Evolutionary conservation across 768 basidiomycete species (phyloP).

Genomic region (Podaxis rugospora): DNA sequence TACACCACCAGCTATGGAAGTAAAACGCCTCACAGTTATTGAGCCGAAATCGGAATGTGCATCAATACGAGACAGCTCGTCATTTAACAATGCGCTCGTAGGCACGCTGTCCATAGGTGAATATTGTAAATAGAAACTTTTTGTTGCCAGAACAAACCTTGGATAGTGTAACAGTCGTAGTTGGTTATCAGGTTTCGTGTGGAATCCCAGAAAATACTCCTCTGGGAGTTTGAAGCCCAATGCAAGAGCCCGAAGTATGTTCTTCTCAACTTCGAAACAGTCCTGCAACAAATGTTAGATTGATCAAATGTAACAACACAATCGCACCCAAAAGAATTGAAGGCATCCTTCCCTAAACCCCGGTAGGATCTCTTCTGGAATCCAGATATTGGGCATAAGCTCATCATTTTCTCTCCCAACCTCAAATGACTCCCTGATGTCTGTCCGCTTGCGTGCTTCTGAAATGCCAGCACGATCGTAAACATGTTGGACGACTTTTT

Average conservation of each 20-base stretch:
- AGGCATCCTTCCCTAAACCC: slow-evolving; percentile 50
- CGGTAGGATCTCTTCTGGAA: slow-evolving; percentile 45
- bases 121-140: neutral
- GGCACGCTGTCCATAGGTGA: slow-evolving; percentile 23
- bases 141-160: slow-evolving; percentile 18
- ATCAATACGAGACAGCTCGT: slow-evolving; percentile 39
- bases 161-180: slow-evolving; percentile 58
- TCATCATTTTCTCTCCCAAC: slow-evolving; percentile 44
- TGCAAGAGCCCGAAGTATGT: slow-evolving; percentile 44
- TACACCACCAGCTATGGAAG: no score
- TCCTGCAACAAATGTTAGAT: slow-evolving; percentile 21
- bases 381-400: slow-evolving; percentile 54
- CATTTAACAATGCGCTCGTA: slow-evolving; percentile 24
- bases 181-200: slow-evolving; percentile 45
- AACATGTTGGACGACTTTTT: slow-evolving; percentile 33
- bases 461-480: slow-evolving; percentile 27
- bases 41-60: slow-evolving; percentile 54
- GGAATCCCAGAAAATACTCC: slow-evolving; percentile 39
- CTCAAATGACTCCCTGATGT: slow-evolving; percentile 53
- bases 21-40: slow-evolving; percentile 34
- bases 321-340: slow-evolving; percentile 45
- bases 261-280: slow-evolving; percentile 37
- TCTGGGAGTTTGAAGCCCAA: slow-evolving; percentile 38
- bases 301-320: slow-evolving; percentile 10
- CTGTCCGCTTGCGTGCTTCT: slow-evolving; percentile 25